Evolutionary conservation across 495 filamentous ascomycete genomes (phyloP).

Genomic region (Hyaloscypha finlandica): DNA sequence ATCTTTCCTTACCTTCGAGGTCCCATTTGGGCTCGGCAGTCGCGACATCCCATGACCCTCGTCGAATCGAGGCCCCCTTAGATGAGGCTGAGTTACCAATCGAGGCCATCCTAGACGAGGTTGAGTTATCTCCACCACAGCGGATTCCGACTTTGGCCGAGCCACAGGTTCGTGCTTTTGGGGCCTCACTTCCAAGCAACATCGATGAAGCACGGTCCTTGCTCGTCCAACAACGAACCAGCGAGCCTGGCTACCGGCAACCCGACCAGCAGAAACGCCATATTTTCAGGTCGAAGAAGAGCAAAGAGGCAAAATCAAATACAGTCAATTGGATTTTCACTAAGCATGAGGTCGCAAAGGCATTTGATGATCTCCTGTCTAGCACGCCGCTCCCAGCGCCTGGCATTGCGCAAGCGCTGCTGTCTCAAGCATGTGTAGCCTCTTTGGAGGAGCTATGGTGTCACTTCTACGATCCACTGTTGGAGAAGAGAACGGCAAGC

Average conservation of each 20-base stretch:
- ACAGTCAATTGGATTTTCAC: slow-evolving; percentile 15
- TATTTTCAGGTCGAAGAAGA: slow-evolving; percentile 14
- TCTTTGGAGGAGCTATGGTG: slow-evolving; percentile 18
- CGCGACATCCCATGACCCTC: too few species aligned
- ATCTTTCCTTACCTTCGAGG: neutral
- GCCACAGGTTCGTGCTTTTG: slow-evolving; percentile 1
- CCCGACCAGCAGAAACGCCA: slow-evolving; percentile 10
- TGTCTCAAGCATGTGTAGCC: slow-evolving; percentile 4
- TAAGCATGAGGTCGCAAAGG: slow-evolving; percentile 17
- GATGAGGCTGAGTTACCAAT: too few species aligned
- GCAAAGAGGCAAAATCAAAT: slow-evolving; percentile 13
- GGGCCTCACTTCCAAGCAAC: neutral
- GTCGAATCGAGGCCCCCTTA: too few species aligned
- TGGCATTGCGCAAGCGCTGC: slow-evolving; percentile 15
- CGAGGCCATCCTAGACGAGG: too few species aligned
- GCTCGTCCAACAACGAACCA: slow-evolving; percentile 18
- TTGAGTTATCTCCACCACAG: slow-evolving; percentile 9
- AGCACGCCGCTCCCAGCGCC: neutral
- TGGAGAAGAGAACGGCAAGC: slow-evolving; percentile 12
- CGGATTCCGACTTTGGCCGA: slow-evolving; percentile 10
- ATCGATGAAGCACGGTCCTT: slow-evolving; percentile 4
- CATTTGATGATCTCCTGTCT: slow-evolving; percentile 17
- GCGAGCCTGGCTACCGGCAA: slow-evolving; percentile 11
- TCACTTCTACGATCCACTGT: slow-evolving; percentile 15
- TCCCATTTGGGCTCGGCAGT: neutral